Conservation (phyloP, 768 basidiomycete genomes). For the Auricularia auricula-judae region DNA sequence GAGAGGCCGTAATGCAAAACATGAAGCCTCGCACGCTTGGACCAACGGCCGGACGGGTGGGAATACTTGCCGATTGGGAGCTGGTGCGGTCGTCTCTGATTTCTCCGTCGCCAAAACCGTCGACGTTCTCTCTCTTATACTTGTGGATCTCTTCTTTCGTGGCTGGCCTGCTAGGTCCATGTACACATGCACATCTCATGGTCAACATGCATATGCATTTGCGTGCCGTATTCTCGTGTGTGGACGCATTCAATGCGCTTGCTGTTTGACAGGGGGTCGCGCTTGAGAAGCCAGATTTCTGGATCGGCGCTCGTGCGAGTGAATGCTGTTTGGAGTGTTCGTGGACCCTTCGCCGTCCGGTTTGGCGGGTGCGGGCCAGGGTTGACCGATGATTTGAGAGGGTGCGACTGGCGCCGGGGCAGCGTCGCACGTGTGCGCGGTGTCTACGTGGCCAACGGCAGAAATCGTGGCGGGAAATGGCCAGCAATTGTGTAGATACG, state of each 20-base stretch:
- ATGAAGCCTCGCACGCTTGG: constrained; percentile 98
- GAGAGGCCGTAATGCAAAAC: constrained; percentile 63
- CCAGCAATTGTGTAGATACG: not conserved
- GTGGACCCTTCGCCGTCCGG: too few species aligned
- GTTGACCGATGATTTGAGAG: too few species aligned
- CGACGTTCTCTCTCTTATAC: not conserved
- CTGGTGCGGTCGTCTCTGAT: constrained; percentile 41
- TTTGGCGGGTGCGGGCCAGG: too few species aligned
- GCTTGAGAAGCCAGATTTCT: too few species aligned
- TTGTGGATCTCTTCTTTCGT: not conserved
- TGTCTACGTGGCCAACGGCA: too few species aligned
- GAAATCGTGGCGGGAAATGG: not conserved
- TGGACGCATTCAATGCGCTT: not conserved
- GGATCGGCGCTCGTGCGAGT: too few species aligned
- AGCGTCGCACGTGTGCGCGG: too few species aligned
- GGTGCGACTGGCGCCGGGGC: too few species aligned
- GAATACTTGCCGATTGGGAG: constrained; percentile 71
- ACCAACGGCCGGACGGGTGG: constrained; percentile 68
- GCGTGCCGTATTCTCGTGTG: not conserved
- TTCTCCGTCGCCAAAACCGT: not conserved
- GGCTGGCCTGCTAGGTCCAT: not conserved
- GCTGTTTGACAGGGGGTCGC: too few species aligned
- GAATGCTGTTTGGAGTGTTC: too few species aligned
- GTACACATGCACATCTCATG: not conserved
- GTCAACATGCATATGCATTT: not conserved